A percentile compares a stretch with the other conserved stretches of the same genome.
These are phyloP conservation scores for Yarrowia porcina DNA, from an alignment of 805 yeast species.

Conservation along the genomic window DNA sequence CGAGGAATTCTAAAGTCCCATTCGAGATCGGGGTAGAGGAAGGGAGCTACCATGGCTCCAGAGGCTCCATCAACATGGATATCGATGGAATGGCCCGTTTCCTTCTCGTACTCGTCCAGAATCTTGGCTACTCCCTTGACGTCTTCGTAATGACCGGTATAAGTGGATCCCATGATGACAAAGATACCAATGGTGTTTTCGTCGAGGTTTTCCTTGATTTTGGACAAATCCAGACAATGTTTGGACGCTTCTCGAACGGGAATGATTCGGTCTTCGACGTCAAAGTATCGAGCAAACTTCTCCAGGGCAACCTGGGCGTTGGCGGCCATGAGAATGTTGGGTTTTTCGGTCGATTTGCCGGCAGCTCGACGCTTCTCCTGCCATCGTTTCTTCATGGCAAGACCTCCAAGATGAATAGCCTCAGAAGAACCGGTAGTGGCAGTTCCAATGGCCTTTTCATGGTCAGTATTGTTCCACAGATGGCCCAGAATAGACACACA, in stretches of 20 bases:
- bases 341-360: constrained; percentile 60
- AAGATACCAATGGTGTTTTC: constrained; percentile 91
- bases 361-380: constrained; percentile 58
- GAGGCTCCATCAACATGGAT: constrained; percentile 94
- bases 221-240: constrained; percentile 60
- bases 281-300: constrained; percentile 91
- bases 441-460: constrained; percentile 63
- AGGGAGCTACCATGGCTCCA: constrained; percentile 88
- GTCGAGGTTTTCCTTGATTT: constrained; percentile 64
- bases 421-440: constrained; percentile 94
- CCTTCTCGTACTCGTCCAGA: constrained; percentile 65
- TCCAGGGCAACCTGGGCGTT: constrained; percentile 93
- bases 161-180: constrained; percentile 86
- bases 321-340: constrained; percentile 87
- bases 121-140: constrained; percentile 58
- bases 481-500: constrained; percentile 77
- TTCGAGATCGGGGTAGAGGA: constrained; percentile 64
- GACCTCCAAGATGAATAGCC: constrained; percentile 90
- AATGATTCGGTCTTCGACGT: constrained; percentile 77
- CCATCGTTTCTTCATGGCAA: constrained; percentile 90
- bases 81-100: constrained; percentile 65
- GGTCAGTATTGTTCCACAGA: constrained; percentile 71
- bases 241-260: constrained; percentile 59
- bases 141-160: constrained; percentile 88
- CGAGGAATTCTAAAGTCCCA: constrained; percentile 84